Evolutionary conservation across 1,284 basidiomycete genomes (phyloP), one percentile per base, ranked within the genome.

Genomic region (Ustilago vetiveriae): DNA sequence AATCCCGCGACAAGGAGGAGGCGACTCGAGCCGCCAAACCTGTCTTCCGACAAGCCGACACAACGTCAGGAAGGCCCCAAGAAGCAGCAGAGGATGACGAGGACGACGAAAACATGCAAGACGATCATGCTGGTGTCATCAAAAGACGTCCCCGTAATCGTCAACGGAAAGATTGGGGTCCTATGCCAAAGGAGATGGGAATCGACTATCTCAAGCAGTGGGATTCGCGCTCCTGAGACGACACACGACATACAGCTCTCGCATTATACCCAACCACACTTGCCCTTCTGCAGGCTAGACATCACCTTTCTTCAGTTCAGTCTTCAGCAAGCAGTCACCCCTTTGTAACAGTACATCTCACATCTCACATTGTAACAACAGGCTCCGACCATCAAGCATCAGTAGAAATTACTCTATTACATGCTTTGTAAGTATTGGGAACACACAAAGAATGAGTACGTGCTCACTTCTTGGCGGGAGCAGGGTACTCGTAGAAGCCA

Each of bases 401-500:
- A n/a, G n/a, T n/a, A n/a, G n/a, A n/a, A n/a, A n/a, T n/a, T n/a
- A n/a, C n/a, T n/a, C n/a, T 38, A 29, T 32, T 39, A 9, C 37
- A 29, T 13, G 27, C 27, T 29, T 29, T 37, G 36, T 14, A n/a
- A n/a, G n/a, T n/a, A n/a, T n/a, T n/a, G n/a, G n/a, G n/a, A n/a
- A n/a, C n/a, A n/a, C n/a, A n/a, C n/a, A n/a, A n/a, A n/a, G n/a
- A n/a, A n/a, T n/a, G n/a, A n/a, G n/a, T n/a, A n/a, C n/a, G n/a
- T n/a, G n/a, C 7, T 66, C 36, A 73, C 59, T 74, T 72, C 51
- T 68, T 74, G 48, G 65, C 49, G 30, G 66, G 58, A 43, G 59
- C 67, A 30, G 67, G 60, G 63, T 83, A 85, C 70, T 83, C 81
- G 72, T 82, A 84, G 68, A 84, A 84, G n/a, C 84, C 84, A 42